phyloP scores from a whole-genome alignment of 495 filamentous ascomycete species.

The Opeltia flavorubescens region DNA sequence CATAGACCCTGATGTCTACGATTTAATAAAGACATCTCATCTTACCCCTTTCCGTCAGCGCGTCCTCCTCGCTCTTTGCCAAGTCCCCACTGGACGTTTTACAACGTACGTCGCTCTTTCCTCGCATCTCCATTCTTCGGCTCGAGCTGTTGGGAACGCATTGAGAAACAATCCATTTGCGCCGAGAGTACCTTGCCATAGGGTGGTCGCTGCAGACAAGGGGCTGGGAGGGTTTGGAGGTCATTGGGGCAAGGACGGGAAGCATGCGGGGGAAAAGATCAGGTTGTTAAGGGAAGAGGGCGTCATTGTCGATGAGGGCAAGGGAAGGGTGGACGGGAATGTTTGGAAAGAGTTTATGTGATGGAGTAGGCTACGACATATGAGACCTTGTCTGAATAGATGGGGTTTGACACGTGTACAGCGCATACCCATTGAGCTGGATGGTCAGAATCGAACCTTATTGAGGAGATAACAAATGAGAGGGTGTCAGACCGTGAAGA shows the following conservation, averaged over 20 bases:
- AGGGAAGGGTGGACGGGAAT: slow-evolving; percentile 2
- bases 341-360: slow-evolving; percentile 6
- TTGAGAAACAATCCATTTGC: slow-evolving; percentile 49
- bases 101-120: slow-evolving; percentile 52
- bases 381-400: no score
- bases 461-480: no score
- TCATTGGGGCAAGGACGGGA: slow-evolving; percentile 11
- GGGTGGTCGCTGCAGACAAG: slow-evolving; percentile 14
- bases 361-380: no score
- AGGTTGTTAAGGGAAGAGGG: slow-evolving; percentile 11
- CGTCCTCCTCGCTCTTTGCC: slow-evolving; percentile 44
- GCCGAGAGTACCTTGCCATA: slow-evolving; percentile 30
- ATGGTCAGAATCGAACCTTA: no score
- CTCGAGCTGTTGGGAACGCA: slow-evolving; percentile 60
- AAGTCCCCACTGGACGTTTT: slow-evolving; percentile 50
- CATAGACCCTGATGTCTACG: slow-evolving; percentile 6
- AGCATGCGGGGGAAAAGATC: slow-evolving; percentile 8
- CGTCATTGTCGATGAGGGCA: slow-evolving; percentile 9
- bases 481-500: no score
- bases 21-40: slow-evolving; percentile 21
- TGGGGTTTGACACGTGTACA: no score
- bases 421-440: no score
- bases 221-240: slow-evolving; percentile 17
- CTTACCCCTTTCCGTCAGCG: slow-evolving; percentile 34
- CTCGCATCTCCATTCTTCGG: slow-evolving; percentile 45